phyloP scores from a whole-genome alignment of 345 rosid species.

The Populus deltoides region DNA sequence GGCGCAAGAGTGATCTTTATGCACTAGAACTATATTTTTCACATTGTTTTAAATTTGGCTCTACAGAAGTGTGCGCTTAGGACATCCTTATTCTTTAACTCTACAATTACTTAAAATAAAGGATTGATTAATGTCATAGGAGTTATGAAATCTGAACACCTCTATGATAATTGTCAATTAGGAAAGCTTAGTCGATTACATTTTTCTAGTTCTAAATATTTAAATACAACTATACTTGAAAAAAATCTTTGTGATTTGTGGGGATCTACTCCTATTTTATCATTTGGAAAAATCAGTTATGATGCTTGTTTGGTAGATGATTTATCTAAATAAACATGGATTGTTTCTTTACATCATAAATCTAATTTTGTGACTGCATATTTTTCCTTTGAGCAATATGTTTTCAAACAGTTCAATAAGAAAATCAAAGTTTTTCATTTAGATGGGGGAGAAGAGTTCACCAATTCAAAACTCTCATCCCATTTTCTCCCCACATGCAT shows the following conservation, averaged over 20 bases:
- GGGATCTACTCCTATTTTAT: constrained; percentile 7
- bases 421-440: neutral
- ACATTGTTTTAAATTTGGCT: too few species aligned
- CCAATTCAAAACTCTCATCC: neutral
- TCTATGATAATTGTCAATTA: too few species aligned
- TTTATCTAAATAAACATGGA: constrained; percentile 3
- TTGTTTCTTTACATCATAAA: constrained; percentile 2
- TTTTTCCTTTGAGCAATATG: constrained; percentile 2
- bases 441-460: constrained; percentile 1
- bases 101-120: too few species aligned
- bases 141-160: too few species aligned
- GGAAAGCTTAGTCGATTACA: too few species aligned
- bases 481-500: too few species aligned
- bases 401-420: neutral
- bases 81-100: too few species aligned
- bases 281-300: neutral
- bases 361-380: constrained; percentile 8
- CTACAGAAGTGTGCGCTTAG: too few species aligned
- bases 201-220: too few species aligned
- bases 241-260: constrained; percentile 13
- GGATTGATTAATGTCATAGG: fast-evolving
- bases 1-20: too few species aligned
- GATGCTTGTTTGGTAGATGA: neutral
- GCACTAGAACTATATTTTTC: too few species aligned
- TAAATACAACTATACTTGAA: neutral